These are phyloP conservation scores for Claviceps capensis DNA, from an alignment of 2,329 filamentous ascomycete genomes.

Conservation along the genomic window DNA sequence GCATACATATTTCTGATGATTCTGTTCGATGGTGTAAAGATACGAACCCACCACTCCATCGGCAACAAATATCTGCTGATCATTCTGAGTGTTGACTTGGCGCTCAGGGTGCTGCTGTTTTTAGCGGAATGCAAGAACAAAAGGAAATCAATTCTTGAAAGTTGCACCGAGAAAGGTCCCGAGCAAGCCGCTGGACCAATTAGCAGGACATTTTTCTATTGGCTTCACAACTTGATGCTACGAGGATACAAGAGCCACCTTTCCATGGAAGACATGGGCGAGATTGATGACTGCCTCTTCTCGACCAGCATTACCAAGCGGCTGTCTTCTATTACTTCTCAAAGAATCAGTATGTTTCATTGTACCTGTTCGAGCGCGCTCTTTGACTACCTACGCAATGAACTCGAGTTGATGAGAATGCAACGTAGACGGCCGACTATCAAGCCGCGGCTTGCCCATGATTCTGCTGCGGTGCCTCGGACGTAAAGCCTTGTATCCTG, in stretches of 20 bases:
- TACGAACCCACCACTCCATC: too few species aligned
- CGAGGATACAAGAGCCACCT: too few species aligned
- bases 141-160: too few species aligned
- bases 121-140: too few species aligned
- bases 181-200: not conserved
- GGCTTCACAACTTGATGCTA: not conserved
- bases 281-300: too few species aligned
- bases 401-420: not conserved
- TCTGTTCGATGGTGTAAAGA: too few species aligned
- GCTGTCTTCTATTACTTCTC: not conserved
- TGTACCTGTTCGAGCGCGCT: not conserved
- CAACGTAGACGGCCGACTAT: not conserved
- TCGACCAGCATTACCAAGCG: too few species aligned
- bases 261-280: too few species aligned
- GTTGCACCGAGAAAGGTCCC: not conserved
- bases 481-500: not conserved
- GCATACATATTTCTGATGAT: too few species aligned
- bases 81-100: too few species aligned
- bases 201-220: not conserved
- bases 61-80: too few species aligned
- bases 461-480: not conserved
- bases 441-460: not conserved
- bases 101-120: too few species aligned
- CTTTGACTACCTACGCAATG: not conserved
- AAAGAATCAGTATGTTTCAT: not conserved